These are phyloP conservation scores for Botrytis byssoidea DNA, from an alignment of 2,329 filamentous ascomycete species.

Conservation along the genomic window DNA sequence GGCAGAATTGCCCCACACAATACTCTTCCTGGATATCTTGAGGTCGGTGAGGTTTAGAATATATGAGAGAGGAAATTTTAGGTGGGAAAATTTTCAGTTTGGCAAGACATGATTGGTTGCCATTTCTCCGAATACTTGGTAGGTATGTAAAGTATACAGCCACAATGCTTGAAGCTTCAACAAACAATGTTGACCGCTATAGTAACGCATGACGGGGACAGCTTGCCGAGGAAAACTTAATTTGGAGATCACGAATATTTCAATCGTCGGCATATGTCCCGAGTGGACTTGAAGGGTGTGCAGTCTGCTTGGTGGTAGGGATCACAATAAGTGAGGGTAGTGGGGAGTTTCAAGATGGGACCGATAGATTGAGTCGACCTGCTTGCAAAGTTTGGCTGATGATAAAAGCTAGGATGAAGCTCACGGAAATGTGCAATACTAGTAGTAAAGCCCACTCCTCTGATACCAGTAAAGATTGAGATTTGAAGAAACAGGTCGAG, in stretches of 20 bases:
- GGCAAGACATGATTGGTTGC: neutral
- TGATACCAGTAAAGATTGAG: neutral
- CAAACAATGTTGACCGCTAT: neutral
- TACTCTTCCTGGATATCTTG: neutral
- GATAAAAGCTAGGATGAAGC: conserved; percentile 3
- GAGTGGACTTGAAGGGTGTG: neutral
- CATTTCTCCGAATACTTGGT: neutral
- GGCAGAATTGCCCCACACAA: neutral
- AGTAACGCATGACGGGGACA: neutral
- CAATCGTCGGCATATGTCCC: neutral
- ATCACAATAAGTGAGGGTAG: neutral
- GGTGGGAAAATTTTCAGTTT: neutral
- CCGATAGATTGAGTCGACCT: neutral
- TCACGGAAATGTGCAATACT: neutral
- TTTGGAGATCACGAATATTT: neutral
- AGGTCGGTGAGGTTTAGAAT: neutral
- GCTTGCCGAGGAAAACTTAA: neutral
- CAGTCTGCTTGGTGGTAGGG: neutral
- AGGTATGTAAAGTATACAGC: neutral
- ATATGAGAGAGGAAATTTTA: neutral
- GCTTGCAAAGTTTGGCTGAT: neutral
- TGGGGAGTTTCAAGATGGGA: neutral
- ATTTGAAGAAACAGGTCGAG: neutral
- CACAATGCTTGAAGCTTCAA: neutral
- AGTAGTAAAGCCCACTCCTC: neutral